Percentiles rank a stretch among this genome's conserved stretches.
phyloP scores from a whole-genome alignment of 805 yeast species.

The Brettanomyces anomalus region DNA sequence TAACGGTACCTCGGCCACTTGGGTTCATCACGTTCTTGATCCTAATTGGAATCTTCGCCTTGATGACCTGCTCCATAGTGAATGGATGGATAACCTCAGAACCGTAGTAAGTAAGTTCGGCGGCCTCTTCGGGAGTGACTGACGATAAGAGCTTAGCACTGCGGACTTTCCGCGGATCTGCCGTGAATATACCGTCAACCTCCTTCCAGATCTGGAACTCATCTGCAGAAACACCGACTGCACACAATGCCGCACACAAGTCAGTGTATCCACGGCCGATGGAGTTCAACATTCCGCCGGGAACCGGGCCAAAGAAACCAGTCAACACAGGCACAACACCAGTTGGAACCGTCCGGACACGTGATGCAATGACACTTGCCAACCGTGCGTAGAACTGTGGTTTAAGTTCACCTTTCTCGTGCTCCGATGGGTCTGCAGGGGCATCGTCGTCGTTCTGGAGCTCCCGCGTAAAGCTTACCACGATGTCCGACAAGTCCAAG shows the following conservation, averaged over 20 bases:
- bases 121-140: slow-evolving; percentile 98
- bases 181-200: slow-evolving; percentile 97
- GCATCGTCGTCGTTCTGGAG: slow-evolving; percentile 31
- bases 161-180: slow-evolving; percentile 94
- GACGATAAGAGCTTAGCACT: slow-evolving; percentile 75
- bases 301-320: slow-evolving; percentile 93
- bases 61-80: slow-evolving; percentile 98
- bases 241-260: slow-evolving; percentile 91
- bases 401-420: slow-evolving; percentile 35
- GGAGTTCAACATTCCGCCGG: slow-evolving; percentile 86
- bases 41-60: slow-evolving; percentile 92
- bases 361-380: slow-evolving; percentile 42
- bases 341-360: slow-evolving; percentile 30
- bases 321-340: slow-evolving; percentile 79
- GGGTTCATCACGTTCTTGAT: slow-evolving; percentile 96
- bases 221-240: slow-evolving; percentile 87
- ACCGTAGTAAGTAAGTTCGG: slow-evolving; percentile 95
- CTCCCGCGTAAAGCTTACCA: slow-evolving; percentile 49
- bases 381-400: slow-evolving; percentile 52
- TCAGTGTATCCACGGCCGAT: slow-evolving; percentile 98
- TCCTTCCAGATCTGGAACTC: slow-evolving; percentile 98
- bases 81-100: slow-evolving; percentile 97
- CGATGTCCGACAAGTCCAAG: slow-evolving; percentile 67
- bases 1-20: slow-evolving; percentile 83
- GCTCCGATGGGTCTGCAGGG: background rate